phyloP scores from a whole-genome alignment of 2,329 filamentous ascomycete species.

The Aspergillus clavatus region DNA sequence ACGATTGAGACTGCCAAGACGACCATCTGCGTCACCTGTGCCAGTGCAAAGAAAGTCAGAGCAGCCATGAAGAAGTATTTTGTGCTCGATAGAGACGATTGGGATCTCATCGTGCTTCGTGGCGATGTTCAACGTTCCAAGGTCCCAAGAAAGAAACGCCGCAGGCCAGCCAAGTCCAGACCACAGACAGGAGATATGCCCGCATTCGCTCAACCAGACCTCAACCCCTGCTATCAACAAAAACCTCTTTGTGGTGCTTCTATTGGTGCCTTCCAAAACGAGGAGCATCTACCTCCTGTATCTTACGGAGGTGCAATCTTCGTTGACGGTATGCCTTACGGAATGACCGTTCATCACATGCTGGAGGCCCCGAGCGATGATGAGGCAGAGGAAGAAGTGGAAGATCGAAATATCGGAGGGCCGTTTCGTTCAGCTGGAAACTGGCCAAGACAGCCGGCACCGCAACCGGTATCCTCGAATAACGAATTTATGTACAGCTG shows the following conservation, averaged over 20 bases:
- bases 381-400: slow-evolving; percentile 48
- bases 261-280: slow-evolving; percentile 82
- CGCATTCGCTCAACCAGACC: slow-evolving; percentile 26
- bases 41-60: slow-evolving; percentile 55
- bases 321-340: slow-evolving; percentile 77
- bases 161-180: slow-evolving; percentile 32
- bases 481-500: slow-evolving; percentile 35
- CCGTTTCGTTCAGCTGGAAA: slow-evolving; percentile 46
- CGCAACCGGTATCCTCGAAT: slow-evolving; percentile 19
- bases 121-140: slow-evolving; percentile 56
- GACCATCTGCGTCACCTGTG: slow-evolving; percentile 60
- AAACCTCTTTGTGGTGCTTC: slow-evolving; percentile 80
- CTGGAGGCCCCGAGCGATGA: slow-evolving; percentile 63
- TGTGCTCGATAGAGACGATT: slow-evolving; percentile 51
- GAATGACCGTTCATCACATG: slow-evolving; percentile 97
- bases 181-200: slow-evolving; percentile 23
- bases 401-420: slow-evolving; percentile 30
- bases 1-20: slow-evolving; percentile 53
- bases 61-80: slow-evolving; percentile 55
- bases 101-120: slow-evolving; percentile 57
- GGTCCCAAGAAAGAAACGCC: slow-evolving; percentile 41
- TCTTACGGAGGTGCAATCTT: slow-evolving; percentile 85
- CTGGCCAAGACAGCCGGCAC: slow-evolving; percentile 21
- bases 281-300: slow-evolving; percentile 81
- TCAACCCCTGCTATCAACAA: slow-evolving; percentile 73